Evolutionary conservation across 2,329 filamentous ascomycete genomes (phyloP).

Genomic region (Fusarium proliferatum): DNA sequence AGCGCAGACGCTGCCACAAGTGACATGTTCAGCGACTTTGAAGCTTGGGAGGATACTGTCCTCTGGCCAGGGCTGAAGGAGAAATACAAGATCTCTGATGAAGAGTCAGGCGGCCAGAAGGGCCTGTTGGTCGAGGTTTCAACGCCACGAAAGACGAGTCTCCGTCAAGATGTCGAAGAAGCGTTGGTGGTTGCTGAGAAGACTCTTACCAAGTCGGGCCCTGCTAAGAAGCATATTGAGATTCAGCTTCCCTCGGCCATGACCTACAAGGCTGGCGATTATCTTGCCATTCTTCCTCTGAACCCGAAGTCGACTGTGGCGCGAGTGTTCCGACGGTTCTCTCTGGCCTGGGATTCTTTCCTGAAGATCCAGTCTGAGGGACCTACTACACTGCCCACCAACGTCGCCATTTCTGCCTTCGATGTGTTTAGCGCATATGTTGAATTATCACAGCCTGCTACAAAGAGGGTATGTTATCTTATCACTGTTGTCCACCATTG

Average conservation of each 20-base stretch:
- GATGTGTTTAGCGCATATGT: conserved; percentile 77
- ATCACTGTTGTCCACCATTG: neutral
- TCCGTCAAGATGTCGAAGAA: conserved; percentile 43
- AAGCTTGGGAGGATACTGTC: conserved; percentile 72
- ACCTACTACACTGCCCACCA: conserved; percentile 65
- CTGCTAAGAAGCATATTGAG: conserved; percentile 71
- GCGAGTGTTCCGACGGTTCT: conserved; percentile 73
- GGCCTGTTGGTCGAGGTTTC: conserved; percentile 38
- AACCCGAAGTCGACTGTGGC: conserved; percentile 73
- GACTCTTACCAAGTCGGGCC: conserved; percentile 38
- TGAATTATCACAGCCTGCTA: conserved; percentile 78
- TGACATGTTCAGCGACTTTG: conserved; percentile 75
- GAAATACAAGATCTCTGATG: conserved; percentile 47
- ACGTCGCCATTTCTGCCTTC: conserved; percentile 67
- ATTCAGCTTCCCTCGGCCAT: conserved; percentile 74
- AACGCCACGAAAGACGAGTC: conserved; percentile 38
- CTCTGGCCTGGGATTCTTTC: conserved; percentile 75
- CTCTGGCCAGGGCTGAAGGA: conserved; percentile 63
- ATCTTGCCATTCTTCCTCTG: conserved; percentile 77
- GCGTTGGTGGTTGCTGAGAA: conserved; percentile 37
- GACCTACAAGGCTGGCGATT: conserved; percentile 79
- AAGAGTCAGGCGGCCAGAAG: conserved; percentile 8
- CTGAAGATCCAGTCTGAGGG: conserved; percentile 68
- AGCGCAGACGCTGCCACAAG: conserved; percentile 69
- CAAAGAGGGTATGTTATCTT: conserved; percentile 64